These are phyloP conservation scores for Talaromyces sp. DNA, from an alignment of 2,329 filamentous ascomycete genomes.

Conservation along the genomic window DNA sequence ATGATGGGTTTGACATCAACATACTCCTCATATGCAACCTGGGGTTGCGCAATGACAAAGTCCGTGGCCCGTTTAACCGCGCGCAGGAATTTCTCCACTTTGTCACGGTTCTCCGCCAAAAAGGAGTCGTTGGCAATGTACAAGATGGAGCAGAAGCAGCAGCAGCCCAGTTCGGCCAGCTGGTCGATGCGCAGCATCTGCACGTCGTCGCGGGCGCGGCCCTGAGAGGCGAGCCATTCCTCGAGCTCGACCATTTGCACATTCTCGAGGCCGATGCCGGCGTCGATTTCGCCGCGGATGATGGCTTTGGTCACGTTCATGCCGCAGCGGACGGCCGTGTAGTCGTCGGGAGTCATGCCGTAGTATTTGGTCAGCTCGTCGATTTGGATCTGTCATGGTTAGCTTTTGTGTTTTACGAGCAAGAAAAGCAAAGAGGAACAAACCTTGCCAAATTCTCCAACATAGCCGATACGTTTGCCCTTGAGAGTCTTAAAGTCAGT, in stretches of 20 bases:
- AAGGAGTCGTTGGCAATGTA: slow-evolving; percentile 76
- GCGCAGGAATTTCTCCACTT: slow-evolving; percentile 63
- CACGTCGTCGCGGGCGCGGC: slow-evolving; percentile 62
- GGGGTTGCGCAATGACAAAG: slow-evolving; percentile 61
- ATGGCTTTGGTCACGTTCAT: slow-evolving; percentile 79
- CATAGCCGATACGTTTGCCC: slow-evolving; percentile 73
- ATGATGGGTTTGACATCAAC: slow-evolving; percentile 68
- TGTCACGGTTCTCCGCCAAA: slow-evolving; percentile 60
- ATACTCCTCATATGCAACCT: slow-evolving; percentile 63
- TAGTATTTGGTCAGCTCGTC: slow-evolving; percentile 76
- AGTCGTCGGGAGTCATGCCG: slow-evolving; percentile 67
- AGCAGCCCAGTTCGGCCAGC: slow-evolving; percentile 73
- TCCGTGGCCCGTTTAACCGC: slow-evolving; percentile 73
- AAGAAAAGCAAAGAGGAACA: not conserved
- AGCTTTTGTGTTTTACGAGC: not conserved
- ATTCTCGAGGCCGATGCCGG: slow-evolving; percentile 73
- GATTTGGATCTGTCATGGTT: slow-evolving; percentile 61
- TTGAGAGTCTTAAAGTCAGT: slow-evolving; percentile 69
- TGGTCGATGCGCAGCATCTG: slow-evolving; percentile 79
- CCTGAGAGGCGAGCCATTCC: slow-evolving; percentile 65
- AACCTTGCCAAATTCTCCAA: slow-evolving; percentile 71
- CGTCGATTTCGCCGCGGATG: slow-evolving; percentile 67
- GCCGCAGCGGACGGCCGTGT: slow-evolving; percentile 71
- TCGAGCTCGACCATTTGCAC: slow-evolving; percentile 80
- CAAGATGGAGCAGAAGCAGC: slow-evolving; percentile 78